These are phyloP conservation scores for Eucalyptus leucophloia DNA, from an alignment of 345 rosid genomes.

Conservation along the genomic window DNA sequence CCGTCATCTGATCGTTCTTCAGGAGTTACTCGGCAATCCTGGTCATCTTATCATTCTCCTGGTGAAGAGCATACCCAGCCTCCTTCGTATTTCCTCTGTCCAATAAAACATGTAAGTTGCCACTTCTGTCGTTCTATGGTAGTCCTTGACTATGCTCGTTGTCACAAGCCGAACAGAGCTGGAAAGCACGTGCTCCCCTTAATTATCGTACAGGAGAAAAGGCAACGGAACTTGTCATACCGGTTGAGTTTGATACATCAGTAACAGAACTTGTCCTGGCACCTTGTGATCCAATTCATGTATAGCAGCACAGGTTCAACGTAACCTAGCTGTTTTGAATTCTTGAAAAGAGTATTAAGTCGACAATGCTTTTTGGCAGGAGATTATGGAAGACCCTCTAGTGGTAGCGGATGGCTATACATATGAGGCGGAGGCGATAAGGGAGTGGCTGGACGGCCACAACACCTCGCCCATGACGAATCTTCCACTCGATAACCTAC, in stretches of 20 bases:
- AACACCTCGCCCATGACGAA: constrained; percentile 83
- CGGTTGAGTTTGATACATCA: not conserved
- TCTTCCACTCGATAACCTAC: constrained; percentile 17
- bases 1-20: not conserved
- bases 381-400: constrained; percentile 78
- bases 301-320: not conserved
- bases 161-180: not conserved
- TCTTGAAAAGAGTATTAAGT: not conserved
- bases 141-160: not conserved
- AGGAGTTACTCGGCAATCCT: constrained; percentile 37
- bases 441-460: constrained; percentile 74
- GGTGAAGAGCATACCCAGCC: constrained; percentile 42
- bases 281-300: too few species aligned
- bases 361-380: constrained; percentile 22
- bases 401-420: constrained; percentile 85
- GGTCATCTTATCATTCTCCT: constrained; percentile 9
- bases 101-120: constrained; percentile 58
- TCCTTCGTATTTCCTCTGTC: constrained; percentile 72
- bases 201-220: not conserved
- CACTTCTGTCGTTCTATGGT: not conserved
- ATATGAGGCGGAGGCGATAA: constrained; percentile 73
- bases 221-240: not conserved
- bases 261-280: not conserved
- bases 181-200: not conserved
- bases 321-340: not conserved